Evolutionary conservation across 2,329 filamentous ascomycete genomes (phyloP).

Genomic region (Aquanectria penicillioides): DNA sequence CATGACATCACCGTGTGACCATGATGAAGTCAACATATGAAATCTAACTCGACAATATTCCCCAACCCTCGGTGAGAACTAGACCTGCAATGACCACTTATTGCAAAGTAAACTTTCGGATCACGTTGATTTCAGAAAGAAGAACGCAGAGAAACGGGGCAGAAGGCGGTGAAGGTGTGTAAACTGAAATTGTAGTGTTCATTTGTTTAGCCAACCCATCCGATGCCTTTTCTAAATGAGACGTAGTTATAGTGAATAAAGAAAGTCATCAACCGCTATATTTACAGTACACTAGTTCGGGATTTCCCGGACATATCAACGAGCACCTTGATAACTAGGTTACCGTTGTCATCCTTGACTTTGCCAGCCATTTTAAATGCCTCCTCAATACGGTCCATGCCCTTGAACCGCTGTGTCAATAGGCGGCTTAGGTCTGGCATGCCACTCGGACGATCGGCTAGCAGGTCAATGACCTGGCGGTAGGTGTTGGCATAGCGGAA

Average conservation of each 20-base stretch:
- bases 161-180: neutral
- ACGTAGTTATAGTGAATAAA: conserved; percentile 5
- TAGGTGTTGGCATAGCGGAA: conserved; percentile 84
- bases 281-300: conserved; percentile 26
- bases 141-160: neutral
- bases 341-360: conserved; percentile 74
- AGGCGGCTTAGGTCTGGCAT: conserved; percentile 74
- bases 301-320: conserved; percentile 55
- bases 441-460: conserved; percentile 57
- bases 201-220: conserved; percentile 23
- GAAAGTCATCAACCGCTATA: neutral
- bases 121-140: neutral
- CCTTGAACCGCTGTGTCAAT: conserved; percentile 76
- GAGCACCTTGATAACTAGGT: conserved; percentile 80
- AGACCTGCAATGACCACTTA: no score
- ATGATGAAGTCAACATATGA: no score
- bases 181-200: conserved; percentile 6
- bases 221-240: conserved; percentile 19
- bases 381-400: conserved; percentile 69
- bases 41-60: no score
- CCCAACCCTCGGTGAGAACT: no score
- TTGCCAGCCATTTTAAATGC: conserved; percentile 79
- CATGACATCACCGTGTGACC: conserved; percentile 7
- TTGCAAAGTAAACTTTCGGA: no score
- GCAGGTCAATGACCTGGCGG: conserved; percentile 61